Percentiles rank a stretch among this genome's conserved stretches.
Conservation (phyloP, 2,329 filamentous ascomycete species). For the Lasiodiplodia hormozganensis region DNA sequence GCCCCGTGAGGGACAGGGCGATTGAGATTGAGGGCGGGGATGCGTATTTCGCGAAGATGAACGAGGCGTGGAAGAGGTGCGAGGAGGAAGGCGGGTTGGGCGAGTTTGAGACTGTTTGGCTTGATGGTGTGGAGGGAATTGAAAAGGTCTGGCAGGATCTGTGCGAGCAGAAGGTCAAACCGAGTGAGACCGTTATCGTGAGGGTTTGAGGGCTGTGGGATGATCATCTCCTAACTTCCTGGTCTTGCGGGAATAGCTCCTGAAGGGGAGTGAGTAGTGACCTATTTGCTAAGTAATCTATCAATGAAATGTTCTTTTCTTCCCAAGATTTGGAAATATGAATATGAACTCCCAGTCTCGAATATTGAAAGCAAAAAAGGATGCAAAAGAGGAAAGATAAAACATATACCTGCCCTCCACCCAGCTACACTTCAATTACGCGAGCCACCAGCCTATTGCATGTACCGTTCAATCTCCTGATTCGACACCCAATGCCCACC, state of each 20-base stretch:
- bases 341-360: too few species aligned
- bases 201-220: not conserved
- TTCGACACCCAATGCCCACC: conserved; percentile 67
- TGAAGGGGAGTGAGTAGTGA: too few species aligned
- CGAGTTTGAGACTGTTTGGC: not conserved
- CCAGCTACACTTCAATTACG: too few species aligned
- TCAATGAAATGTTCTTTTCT: too few species aligned
- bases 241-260: too few species aligned
- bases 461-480: conserved; percentile 30
- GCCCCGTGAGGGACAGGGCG: not conserved
- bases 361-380: too few species aligned
- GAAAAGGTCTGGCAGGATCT: conserved; percentile 3
- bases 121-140: not conserved
- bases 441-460: not conserved
- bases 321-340: too few species aligned
- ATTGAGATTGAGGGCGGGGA: not conserved
- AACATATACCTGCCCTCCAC: too few species aligned
- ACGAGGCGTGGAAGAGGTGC: not conserved
- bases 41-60: not conserved
- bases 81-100: not conserved
- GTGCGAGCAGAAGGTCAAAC: not conserved
- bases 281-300: too few species aligned
- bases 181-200: not conserved
- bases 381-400: too few species aligned
- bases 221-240: too few species aligned